phyloP scores from a whole-genome alignment of 805 yeast genomes.

The Starmera amethionina region DNA sequence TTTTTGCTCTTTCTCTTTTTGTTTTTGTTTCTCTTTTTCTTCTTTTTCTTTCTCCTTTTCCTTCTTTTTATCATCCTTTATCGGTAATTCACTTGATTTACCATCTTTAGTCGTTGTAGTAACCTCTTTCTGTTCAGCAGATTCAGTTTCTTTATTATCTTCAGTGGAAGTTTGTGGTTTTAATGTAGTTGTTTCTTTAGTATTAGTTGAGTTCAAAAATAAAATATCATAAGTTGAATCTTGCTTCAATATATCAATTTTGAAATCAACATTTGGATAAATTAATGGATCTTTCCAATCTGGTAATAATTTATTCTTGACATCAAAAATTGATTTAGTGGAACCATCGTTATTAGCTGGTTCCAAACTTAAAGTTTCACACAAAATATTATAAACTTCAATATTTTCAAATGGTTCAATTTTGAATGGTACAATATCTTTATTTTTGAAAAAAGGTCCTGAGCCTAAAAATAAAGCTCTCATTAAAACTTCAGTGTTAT shows the following conservation, averaged over 20 bases:
- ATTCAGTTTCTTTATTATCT: not conserved
- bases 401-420: constrained; percentile 59
- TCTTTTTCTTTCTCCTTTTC: constrained; percentile 6
- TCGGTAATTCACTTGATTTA: too few species aligned
- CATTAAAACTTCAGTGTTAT: constrained; percentile 70
- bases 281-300: constrained; percentile 37
- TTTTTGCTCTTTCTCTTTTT: constrained; percentile 11
- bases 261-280: constrained; percentile 44
- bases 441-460: constrained; percentile 63
- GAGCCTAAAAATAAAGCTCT: constrained; percentile 68
- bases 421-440: constrained; percentile 17
- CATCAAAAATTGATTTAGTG: constrained; percentile 19
- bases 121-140: not conserved
- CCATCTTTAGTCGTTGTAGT: too few species aligned
- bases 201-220: constrained; percentile 12
- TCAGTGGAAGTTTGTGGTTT: not conserved
- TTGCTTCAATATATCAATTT: constrained; percentile 28
- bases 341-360: constrained; percentile 56
- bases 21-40: constrained; percentile 7
- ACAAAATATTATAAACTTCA: constrained; percentile 65
- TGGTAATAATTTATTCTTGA: constrained; percentile 22
- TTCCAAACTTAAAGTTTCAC: constrained; percentile 44
- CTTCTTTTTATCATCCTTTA: not conserved
- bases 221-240: constrained; percentile 43
- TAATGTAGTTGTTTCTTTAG: not conserved